These are phyloP conservation scores for Chlorella sp. DNA, from an alignment of 139 green algal genomes.

Conservation along the genomic window DNA sequence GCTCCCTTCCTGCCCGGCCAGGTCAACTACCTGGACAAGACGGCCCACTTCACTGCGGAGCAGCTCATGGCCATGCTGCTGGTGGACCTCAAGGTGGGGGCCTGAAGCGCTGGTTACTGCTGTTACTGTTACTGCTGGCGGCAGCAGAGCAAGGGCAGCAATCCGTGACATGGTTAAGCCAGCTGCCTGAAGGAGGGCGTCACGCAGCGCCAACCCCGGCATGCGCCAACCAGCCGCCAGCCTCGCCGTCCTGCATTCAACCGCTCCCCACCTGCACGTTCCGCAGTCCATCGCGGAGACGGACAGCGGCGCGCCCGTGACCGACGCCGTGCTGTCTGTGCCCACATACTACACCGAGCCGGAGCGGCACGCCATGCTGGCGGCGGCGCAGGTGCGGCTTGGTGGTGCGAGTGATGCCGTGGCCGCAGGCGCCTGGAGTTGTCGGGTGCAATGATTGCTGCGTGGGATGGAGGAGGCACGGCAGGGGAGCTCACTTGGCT, in stretches of 20 bases:
- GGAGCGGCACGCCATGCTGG: constrained; percentile 88
- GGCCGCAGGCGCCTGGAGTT: too few species aligned
- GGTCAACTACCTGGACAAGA: constrained; percentile 68
- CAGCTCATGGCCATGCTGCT: constrained; percentile 91
- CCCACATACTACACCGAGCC: constrained; percentile 88
- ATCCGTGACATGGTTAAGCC: too few species aligned
- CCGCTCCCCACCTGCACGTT: too few species aligned
- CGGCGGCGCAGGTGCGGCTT: constrained; percentile 49
- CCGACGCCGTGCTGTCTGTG: constrained; percentile 93
- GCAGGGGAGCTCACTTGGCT: background rate
- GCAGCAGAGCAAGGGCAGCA: too few species aligned
- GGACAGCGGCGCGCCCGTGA: constrained; percentile 80
- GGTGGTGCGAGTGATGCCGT: background rate
- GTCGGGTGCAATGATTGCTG: too few species aligned
- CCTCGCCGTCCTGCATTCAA: too few species aligned
- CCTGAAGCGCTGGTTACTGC: too few species aligned
- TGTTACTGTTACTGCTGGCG: too few species aligned
- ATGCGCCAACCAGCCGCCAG: too few species aligned
- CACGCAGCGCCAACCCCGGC: too few species aligned
- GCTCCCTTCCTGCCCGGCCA: background rate
- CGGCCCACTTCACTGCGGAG: constrained; percentile 61
- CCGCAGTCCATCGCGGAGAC: constrained; percentile 76
- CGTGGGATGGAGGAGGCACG: too few species aligned
- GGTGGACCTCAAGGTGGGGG: constrained; percentile 80
- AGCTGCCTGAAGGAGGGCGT: too few species aligned